Evolutionary conservation across 352 stramenopile genomes (phyloP).

Genomic region (Phytophthora chlamydospora): DNA sequence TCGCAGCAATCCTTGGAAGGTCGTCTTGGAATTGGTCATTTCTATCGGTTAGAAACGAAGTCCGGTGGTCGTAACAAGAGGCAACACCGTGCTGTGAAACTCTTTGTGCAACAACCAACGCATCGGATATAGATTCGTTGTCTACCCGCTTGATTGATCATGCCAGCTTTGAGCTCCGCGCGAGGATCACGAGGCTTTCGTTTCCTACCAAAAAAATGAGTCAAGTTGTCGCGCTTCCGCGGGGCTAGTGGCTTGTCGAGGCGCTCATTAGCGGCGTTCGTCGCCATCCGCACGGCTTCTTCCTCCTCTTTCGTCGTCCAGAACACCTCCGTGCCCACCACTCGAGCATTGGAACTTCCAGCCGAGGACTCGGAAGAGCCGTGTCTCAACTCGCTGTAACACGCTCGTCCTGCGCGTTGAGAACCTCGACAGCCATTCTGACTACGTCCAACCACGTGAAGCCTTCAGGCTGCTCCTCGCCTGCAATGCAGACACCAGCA

Average conservation of each 20-base stretch:
- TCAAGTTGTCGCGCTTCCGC: constrained; percentile 26
- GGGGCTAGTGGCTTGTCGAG: constrained; percentile 19
- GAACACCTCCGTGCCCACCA: constrained; percentile 15
- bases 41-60: no score
- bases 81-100: no score
- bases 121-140: no score
- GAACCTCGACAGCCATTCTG: constrained; percentile 16
- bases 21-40: no score
- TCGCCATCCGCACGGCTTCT: constrained; percentile 19
- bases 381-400: constrained; percentile 6
- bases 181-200: neutral
- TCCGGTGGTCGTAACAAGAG: no score
- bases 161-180: neutral
- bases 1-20: neutral
- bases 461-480: no score
- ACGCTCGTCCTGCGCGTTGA: constrained; percentile 15
- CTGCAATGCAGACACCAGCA: no score
- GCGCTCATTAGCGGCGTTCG: constrained; percentile 26
- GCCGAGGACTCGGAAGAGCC: constrained; percentile 2
- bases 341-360: neutral
- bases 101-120: no score
- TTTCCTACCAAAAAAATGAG: constrained; percentile 12
- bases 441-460: constrained; percentile 20
- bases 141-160: no score
- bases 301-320: constrained; percentile 30